A percentile compares a stretch with the other conserved stretches of the same genome.
These are phyloP conservation scores for Colletotrichum sp. DNA, from an alignment of 2,329 filamentous ascomycete species.

Conservation along the genomic window DNA sequence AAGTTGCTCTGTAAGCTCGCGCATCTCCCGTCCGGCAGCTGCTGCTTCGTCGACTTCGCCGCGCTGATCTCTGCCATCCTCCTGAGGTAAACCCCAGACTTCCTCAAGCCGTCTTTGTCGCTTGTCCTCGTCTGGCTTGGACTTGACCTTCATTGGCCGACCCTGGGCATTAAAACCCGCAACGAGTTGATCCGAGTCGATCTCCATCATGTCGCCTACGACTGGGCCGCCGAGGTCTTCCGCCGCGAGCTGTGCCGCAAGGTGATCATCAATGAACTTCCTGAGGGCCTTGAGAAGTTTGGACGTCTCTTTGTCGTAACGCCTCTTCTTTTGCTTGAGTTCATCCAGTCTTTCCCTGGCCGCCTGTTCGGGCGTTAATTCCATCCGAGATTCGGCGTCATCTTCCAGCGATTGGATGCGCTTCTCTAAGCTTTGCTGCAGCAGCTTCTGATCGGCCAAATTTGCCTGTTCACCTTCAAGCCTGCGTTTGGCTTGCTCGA, in stretches of 20 bases:
- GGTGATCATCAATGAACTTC: slow-evolving; percentile 71
- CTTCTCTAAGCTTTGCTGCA: slow-evolving; percentile 56
- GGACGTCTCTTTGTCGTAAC: slow-evolving; percentile 65
- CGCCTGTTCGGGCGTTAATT: slow-evolving; percentile 65
- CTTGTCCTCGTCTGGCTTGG: slow-evolving; percentile 48
- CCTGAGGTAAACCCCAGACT: slow-evolving; percentile 55
- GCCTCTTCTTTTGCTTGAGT: slow-evolving; percentile 61
- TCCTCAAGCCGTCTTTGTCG: slow-evolving; percentile 67
- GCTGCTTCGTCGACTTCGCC: slow-evolving; percentile 49
- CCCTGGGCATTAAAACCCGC: slow-evolving; percentile 66
- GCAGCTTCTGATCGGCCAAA: slow-evolving; percentile 59
- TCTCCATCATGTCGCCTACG: slow-evolving; percentile 74
- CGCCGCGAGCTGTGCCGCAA: slow-evolving; percentile 79
- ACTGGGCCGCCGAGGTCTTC: slow-evolving; percentile 85
- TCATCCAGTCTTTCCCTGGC: slow-evolving; percentile 66
- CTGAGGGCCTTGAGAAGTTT: slow-evolving; percentile 68
- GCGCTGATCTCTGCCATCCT: slow-evolving; percentile 20
- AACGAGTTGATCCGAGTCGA: slow-evolving; percentile 63
- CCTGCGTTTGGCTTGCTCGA: slow-evolving; percentile 48
- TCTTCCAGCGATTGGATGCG: slow-evolving; percentile 65
- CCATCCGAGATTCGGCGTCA: slow-evolving; percentile 60
- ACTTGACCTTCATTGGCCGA: slow-evolving; percentile 55
- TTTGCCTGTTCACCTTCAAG: slow-evolving; percentile 56
- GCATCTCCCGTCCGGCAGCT: slow-evolving; percentile 62
- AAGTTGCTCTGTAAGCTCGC: slow-evolving; percentile 62